Conservation (phyloP, 169 alveolate genomes). For the Cryptosporidium sp. region DNA sequence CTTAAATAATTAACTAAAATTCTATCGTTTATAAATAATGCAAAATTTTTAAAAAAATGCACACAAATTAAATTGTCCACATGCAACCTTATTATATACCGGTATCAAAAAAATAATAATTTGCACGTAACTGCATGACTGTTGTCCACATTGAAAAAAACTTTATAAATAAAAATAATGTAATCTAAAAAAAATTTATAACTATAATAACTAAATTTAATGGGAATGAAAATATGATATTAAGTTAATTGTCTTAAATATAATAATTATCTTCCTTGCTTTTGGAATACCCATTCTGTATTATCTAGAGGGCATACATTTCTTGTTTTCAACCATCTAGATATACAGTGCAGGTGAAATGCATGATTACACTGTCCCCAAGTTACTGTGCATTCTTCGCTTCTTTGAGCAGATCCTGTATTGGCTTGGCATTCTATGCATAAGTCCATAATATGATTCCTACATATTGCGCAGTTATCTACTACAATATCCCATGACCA, state of each 20-base stretch:
- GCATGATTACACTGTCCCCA: conserved; percentile 99
- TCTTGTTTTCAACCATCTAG: conserved; percentile 97
- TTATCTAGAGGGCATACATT: conserved; percentile 98
- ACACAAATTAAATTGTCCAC: not conserved
- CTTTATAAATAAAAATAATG: not conserved
- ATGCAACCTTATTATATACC: not conserved
- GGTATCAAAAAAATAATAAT: not conserved
- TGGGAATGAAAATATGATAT: not conserved
- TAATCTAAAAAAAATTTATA: not conserved
- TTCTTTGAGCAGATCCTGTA: conserved; percentile 79
- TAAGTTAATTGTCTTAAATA: not conserved
- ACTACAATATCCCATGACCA: conserved; percentile 99
- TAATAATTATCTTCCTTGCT: conserved; percentile 52
- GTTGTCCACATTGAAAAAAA: not conserved
- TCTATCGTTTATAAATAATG: not conserved
- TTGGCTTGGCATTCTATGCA: conserved; percentile 98
- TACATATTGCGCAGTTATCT: conserved; percentile 99
- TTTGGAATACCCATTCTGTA: conserved; percentile 95
- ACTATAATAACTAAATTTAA: not conserved
- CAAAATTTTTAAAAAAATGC: not conserved
- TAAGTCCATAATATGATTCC: conserved; percentile 98
- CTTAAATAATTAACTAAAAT: not conserved
- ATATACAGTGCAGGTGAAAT: conserved; percentile 98
- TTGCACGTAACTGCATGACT: not conserved
- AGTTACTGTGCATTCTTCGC: conserved; percentile 97